These are phyloP conservation scores for Sequoiadendron giganteum DNA, from an alignment of 75 land plant species.

Conservation along the genomic window DNA sequence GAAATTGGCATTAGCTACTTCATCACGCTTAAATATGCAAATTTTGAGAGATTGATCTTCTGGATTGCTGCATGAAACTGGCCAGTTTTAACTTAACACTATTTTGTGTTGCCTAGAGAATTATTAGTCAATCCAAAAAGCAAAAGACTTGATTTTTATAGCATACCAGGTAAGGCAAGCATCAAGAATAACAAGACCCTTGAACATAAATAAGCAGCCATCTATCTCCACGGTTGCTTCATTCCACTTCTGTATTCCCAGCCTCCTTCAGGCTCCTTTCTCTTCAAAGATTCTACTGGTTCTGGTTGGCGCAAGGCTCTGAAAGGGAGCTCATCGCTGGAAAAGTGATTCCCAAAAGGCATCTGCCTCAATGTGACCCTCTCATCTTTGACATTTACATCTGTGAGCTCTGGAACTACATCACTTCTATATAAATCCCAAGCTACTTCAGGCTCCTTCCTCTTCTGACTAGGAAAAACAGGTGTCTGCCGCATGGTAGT, in stretches of 20 bases:
- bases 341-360: constrained; percentile 10
- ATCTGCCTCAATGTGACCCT: constrained; percentile 4
- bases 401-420: constrained; percentile 28
- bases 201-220: neutral
- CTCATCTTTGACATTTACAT: constrained; percentile 13
- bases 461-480: neutral
- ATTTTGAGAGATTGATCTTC: neutral
- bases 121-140: neutral
- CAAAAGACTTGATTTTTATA: neutral
- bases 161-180: constrained; percentile 5
- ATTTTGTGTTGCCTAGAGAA: neutral
- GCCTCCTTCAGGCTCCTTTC: constrained; percentile 27
- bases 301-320: neutral
- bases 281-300: constrained; percentile 8
- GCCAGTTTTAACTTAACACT: neutral
- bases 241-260: constrained; percentile 15
- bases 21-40: neutral
- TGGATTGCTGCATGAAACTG: neutral
- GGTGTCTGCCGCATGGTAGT: neutral
- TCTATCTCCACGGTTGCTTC: constrained; percentile 17
- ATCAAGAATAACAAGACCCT: constrained; percentile 1
- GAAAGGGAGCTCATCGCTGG: neutral
- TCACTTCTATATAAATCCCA: constrained; percentile 7
- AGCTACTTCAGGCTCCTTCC: constrained; percentile 3
- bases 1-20: neutral